A percentile compares a stretch with the other conserved stretches of the same genome.
Conservation (phyloP, 139 green algal genomes). For the Coccomyxa sp. region DNA sequence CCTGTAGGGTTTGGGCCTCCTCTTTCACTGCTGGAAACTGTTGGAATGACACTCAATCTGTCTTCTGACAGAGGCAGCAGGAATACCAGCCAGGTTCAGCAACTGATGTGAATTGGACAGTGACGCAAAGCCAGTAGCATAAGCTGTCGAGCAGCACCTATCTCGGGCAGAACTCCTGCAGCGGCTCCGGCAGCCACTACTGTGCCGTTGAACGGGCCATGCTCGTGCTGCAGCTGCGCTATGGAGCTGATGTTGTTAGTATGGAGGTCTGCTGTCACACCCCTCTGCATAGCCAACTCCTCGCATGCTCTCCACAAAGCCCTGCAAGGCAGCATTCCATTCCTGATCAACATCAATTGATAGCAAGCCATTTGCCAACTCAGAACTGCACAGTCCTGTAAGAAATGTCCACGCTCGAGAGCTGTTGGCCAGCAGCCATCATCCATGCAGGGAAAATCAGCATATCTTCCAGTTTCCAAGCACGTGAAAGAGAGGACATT, state of each 20-base stretch:
- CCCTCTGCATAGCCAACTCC: background rate
- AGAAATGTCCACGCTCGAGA: background rate
- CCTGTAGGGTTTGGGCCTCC: too few relatives aligned
- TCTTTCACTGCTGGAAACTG: background rate
- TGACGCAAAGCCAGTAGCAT: background rate
- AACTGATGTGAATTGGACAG: conserved; percentile 1
- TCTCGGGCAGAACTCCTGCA: conserved; percentile 42
- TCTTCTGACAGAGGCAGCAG: background rate
- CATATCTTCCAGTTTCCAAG: background rate
- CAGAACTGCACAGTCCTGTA: too few relatives aligned
- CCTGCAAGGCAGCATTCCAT: background rate
- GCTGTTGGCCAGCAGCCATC: background rate
- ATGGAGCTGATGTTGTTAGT: conserved; percentile 34
- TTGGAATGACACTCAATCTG: background rate
- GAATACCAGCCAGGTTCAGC: background rate
- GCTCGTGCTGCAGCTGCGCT: conserved; percentile 20
- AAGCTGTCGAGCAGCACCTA: background rate
- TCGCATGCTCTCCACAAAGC: conserved; percentile 60
- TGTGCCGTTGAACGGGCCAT: conserved; percentile 39
- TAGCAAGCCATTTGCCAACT: background rate
- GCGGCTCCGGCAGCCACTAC: conserved; percentile 69
- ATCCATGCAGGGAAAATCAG: background rate
- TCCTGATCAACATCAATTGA: background rate
- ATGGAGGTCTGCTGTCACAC: conserved; percentile 18
- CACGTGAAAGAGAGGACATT: background rate